Percentiles rank a stretch among this genome's conserved stretches.
These are phyloP conservation scores for Aspergillaceae sp. DNA, from an alignment of 2,329 filamentous ascomycete species.

Conservation along the genomic window DNA sequence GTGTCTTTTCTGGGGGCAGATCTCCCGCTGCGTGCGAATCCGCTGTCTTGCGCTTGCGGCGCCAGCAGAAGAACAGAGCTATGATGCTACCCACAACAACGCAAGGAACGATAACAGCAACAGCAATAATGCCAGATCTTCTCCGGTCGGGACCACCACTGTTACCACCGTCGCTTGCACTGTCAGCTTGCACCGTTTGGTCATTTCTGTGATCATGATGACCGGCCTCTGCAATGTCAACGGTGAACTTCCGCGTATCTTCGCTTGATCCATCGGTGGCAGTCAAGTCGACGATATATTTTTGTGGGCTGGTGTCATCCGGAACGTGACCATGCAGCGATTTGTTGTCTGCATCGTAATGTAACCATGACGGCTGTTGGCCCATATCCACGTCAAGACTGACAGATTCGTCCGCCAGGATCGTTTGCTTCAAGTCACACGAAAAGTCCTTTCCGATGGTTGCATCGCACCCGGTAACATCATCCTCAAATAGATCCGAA, in stretches of 20 bases:
- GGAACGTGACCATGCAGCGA: slow-evolving; percentile 45
- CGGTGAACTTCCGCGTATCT: slow-evolving; percentile 38
- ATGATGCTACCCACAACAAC: slow-evolving; percentile 20
- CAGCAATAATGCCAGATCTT: slow-evolving; percentile 31
- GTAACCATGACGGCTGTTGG: slow-evolving; percentile 38
- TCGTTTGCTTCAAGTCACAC: slow-evolving; percentile 38
- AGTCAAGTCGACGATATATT: slow-evolving; percentile 36
- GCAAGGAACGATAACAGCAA: slow-evolving; percentile 28
- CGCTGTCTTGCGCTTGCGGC: slow-evolving; percentile 19
- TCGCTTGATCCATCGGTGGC: slow-evolving; percentile 31
- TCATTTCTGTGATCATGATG: slow-evolving; percentile 6
- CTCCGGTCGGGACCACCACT: slow-evolving; percentile 12
- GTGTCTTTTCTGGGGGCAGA: slow-evolving; percentile 14
- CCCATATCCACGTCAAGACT: slow-evolving; percentile 39
- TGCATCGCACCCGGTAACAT: slow-evolving; percentile 39
- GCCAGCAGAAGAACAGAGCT: slow-evolving; percentile 28
- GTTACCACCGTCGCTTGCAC: slow-evolving; percentile 1
- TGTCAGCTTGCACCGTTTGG: slow-evolving; percentile 11
- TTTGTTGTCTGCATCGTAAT: slow-evolving; percentile 38
- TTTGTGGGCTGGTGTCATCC: slow-evolving; percentile 26
- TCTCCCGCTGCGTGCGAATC: slow-evolving; percentile 15
- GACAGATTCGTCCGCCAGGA: slow-evolving; percentile 35
- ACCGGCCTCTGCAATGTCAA: slow-evolving; percentile 24
- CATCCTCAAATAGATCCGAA: slow-evolving; percentile 36
- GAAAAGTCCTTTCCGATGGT: slow-evolving; percentile 43